Conservation (phyloP, 371 early-diverging fungal species). For the Mortierella sp. region DNA sequence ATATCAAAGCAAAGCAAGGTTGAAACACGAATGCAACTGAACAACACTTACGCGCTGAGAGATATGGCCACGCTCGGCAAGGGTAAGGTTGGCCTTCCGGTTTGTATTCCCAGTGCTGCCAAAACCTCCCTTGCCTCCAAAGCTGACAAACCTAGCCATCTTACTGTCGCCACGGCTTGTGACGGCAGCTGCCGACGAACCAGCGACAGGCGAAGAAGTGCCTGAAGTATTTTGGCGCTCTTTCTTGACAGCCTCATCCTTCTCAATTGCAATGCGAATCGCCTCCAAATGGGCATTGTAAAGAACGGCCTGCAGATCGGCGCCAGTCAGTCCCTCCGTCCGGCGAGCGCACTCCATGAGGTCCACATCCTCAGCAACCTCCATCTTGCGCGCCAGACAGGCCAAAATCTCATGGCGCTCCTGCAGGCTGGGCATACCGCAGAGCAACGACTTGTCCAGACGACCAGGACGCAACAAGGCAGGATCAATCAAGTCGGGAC, state of each 20-base stretch:
- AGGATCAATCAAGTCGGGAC: slow-evolving; percentile 99
- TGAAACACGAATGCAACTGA: neutral
- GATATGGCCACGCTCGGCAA: slow-evolving; percentile 74
- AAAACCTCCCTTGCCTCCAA: slow-evolving; percentile 44
- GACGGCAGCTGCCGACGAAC: slow-evolving; percentile 8
- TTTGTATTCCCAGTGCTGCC: slow-evolving; percentile 28
- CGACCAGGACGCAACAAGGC: slow-evolving; percentile 98
- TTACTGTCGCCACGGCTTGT: slow-evolving; percentile 36
- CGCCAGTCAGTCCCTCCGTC: slow-evolving; percentile 89
- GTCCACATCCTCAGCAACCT: slow-evolving; percentile 70
- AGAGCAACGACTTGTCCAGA: slow-evolving; percentile 94
- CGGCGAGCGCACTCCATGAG: slow-evolving; percentile 71
- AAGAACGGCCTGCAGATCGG: slow-evolving; percentile 94
- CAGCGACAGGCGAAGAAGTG: slow-evolving; percentile 42
- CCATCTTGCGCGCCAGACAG: slow-evolving; percentile 77
- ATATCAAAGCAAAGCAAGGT: neutral
- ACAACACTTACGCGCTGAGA: slow-evolving; percentile 64
- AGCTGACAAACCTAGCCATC: slow-evolving; percentile 49
- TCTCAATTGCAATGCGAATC: slow-evolving; percentile 80
- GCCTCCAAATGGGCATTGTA: slow-evolving; percentile 94
- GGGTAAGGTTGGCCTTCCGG: slow-evolving; percentile 64
- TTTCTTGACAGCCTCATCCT: slow-evolving; percentile 61
- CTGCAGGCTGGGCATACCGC: slow-evolving; percentile 82
- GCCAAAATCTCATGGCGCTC: slow-evolving; percentile 83
- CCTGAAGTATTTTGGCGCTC: slow-evolving; percentile 38